Evolutionary conservation across 331 rosid genomes (phyloP), one percentile per base, ranked within the genome.

Genomic region (Prunus yedoensis): DNA sequence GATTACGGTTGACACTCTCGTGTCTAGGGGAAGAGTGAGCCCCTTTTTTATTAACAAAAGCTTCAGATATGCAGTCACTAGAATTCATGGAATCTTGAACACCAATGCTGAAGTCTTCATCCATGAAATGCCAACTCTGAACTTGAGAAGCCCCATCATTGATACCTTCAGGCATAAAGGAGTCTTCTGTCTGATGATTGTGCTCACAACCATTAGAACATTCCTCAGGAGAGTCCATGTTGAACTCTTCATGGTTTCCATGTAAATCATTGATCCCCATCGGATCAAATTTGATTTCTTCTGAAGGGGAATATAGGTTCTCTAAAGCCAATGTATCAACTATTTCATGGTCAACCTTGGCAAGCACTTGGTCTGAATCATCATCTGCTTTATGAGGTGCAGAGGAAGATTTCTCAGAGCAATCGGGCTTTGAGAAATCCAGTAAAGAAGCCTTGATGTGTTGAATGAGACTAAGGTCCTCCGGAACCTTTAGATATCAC

Each of bases 391-490:
- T 86, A 59, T 84, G 67, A 71, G 71, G 84, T 35, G 65, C 49
- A 47, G 88, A 61, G 54, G 83, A 80, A 63, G 87, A 75, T 59
- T 83, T 91, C 49, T 85, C 90, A 4, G 85, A 81, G 81, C 98
- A 93, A 14, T 68, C 80, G 12, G 93, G 95, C 85, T 91, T 93
- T 72, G 98, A 93, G 78, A 89, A 78, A 72, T 93, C 86, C 28
- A 93, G 79, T 81, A 91, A 86, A 74, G 88, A 89, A 78, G 89
- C 87, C 78, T 93, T 93, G 77, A 93, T 83, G 77, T 88, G 97
- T 81, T 91, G 98, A 82, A 93, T 86, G 77, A 91, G 93, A 82
- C 65, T 80, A 72, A 75, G 89, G 54, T 93, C 98, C 83, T 93
- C 91, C 2, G 76, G 5, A 32, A 91, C 91, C 98, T 93, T 73